Evolutionary conservation across 1,284 basidiomycete genomes (phyloP), one percentile per base, ranked within the genome.

Genomic region (Ganoderma resinaceum): DNA sequence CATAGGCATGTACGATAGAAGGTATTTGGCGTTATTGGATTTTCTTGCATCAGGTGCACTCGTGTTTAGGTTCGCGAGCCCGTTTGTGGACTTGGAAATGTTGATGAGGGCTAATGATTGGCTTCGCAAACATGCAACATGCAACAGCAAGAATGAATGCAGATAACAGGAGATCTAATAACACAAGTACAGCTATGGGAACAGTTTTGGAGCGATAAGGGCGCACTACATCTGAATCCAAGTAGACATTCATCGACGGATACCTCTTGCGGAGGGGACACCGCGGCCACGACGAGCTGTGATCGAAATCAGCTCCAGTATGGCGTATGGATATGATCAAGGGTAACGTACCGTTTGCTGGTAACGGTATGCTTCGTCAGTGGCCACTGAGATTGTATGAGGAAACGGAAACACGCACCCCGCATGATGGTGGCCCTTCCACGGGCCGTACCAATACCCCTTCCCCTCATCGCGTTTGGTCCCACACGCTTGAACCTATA

Each of bases 371-470:
- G 76, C 43, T 55, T 53, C 23, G 60, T 62, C 52, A 72, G 42
- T 65, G 43, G n/a, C 62, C 66, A 46, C 62, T 77, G 43, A 78
- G 55, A 67, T 61, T 53, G 59, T 43, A 65, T 43, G 57, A 62
- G 5, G 29, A 7, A 59, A 69, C 63, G 31, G 43, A 59, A 72
- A 65, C 43, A 84, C 88, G 75, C 73, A 93, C 93, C 96, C 81
- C 95, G 86, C 92, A 96, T 95, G 76, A 97, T 97, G n/a, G 96
- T 97, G 42, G 96, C 96, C 80, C 96, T 91, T 80, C 95, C 95
- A 88, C 95, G 93, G 66, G 96, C 96, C 76, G 96, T 98, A 79
- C 98, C 98, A 79, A 99, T 99, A 91, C 98, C 98, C 74, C 97
- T 89, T 77, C 98, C 98, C 77, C 95, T 94, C 96, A 99, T 98